These are phyloP conservation scores for Cornus controversa DNA, from an alignment of 148 eudicot genomes.

Conservation along the genomic window DNA sequence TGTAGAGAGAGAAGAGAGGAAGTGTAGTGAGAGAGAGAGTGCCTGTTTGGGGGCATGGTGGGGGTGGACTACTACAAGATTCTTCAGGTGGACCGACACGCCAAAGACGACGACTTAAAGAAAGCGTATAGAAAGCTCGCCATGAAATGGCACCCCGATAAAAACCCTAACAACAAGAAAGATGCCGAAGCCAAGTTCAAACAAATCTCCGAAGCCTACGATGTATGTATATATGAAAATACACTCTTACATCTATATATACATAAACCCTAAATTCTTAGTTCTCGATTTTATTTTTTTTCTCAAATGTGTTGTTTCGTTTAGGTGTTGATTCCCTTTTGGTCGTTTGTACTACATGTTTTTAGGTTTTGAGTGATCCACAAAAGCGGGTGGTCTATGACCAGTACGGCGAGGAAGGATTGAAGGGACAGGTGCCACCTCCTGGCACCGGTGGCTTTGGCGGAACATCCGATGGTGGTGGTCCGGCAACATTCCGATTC, in stretches of 20 bases:
- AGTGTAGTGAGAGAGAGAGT: too few relatives aligned
- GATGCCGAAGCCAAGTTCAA: slow-evolving; percentile 20
- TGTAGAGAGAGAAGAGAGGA: too few relatives aligned
- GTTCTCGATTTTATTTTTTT: too few relatives aligned
- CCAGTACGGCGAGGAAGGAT: slow-evolving; percentile 16
- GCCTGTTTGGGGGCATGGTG: too few relatives aligned
- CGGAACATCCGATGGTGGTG: not conserved
- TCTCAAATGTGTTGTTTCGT: too few relatives aligned
- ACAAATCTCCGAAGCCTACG: slow-evolving; percentile 23
- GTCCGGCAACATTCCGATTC: not conserved
- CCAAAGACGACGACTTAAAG: slow-evolving; percentile 17
- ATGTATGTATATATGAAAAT: slow-evolving; percentile 8
- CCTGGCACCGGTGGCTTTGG: slow-evolving; percentile 14
- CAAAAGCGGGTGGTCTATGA: slow-evolving; percentile 25
- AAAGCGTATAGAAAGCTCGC: slow-evolving; percentile 18
- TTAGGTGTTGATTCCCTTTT: not conserved
- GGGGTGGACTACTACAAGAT: slow-evolving; percentile 17
- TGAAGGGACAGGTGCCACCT: slow-evolving; percentile 19
- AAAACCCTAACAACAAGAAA: slow-evolving; percentile 16
- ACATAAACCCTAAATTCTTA: not conserved
- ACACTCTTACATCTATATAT: not conserved
- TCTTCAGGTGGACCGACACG: slow-evolving; percentile 9
- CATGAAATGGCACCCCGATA: slow-evolving; percentile 25
- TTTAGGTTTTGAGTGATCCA: slow-evolving; percentile 28
- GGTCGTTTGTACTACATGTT: not conserved